These are phyloP conservation scores for Xylaria sp. DNA, from an alignment of 2,329 filamentous ascomycete species.

Conservation along the genomic window DNA sequence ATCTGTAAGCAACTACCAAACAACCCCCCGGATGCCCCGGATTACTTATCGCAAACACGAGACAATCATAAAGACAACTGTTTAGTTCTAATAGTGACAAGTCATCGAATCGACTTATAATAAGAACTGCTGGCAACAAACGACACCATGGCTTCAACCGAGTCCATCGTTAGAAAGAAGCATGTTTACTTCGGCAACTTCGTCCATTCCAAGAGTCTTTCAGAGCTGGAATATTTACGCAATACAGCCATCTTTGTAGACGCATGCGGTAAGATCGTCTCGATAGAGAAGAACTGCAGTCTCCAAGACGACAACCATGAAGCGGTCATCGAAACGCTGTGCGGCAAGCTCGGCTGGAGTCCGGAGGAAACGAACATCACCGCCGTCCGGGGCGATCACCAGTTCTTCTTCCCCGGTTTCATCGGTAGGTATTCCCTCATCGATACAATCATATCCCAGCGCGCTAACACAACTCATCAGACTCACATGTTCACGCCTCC, in stretches of 20 bases:
- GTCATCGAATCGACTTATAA: too few species aligned
- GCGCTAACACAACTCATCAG: slow-evolving; percentile 41
- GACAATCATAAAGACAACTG: too few species aligned
- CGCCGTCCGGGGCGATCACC: slow-evolving; percentile 37
- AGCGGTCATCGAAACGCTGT: slow-evolving; percentile 33
- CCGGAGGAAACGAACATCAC: slow-evolving; percentile 36
- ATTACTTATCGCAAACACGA: too few species aligned
- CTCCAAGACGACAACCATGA: slow-evolving; percentile 28
- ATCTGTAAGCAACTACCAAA: too few species aligned
- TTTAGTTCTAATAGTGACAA: too few species aligned
- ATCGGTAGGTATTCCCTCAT: slow-evolving; percentile 50
- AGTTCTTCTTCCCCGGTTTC: slow-evolving; percentile 82
- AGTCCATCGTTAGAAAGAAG: slow-evolving; percentile 27
- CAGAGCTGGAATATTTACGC: slow-evolving; percentile 48
- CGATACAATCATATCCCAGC: not conserved
- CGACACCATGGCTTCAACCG: slow-evolving; percentile 21
- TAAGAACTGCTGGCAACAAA: too few species aligned
- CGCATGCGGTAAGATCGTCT: slow-evolving; percentile 44
- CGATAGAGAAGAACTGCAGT: slow-evolving; percentile 34
- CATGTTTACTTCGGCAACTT: slow-evolving; percentile 52
- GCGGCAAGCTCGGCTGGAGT: slow-evolving; percentile 43
- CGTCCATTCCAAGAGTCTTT: slow-evolving; percentile 46
- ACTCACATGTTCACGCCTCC: slow-evolving; percentile 91
- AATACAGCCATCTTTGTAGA: slow-evolving; percentile 49
- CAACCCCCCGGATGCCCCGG: too few species aligned